Conservation (phyloP, 306 rosid species). For the Geum urbanum region DNA sequence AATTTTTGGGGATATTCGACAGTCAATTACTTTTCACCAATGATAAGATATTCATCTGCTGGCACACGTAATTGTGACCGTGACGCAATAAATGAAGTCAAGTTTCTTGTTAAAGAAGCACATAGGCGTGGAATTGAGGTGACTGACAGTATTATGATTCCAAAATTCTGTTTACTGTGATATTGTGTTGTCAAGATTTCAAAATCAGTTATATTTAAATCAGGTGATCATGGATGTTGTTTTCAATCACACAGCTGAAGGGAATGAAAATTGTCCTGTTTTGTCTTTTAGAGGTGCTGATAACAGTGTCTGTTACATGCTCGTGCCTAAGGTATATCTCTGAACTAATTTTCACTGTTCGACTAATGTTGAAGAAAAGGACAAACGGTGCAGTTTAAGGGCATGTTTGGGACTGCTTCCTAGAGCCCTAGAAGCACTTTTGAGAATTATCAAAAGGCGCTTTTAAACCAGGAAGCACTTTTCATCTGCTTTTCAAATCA, state of each 20-base stretch:
- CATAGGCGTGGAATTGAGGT: conserved; percentile 98
- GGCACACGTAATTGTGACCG: conserved; percentile 70
- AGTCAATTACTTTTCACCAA: conserved; percentile 85
- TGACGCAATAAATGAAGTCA: conserved; percentile 76
- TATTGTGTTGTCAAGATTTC: conserved; percentile 6
- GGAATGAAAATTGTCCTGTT: conserved; percentile 88
- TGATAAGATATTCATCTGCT: conserved; percentile 85
- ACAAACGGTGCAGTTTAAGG: background rate
- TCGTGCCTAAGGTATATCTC: conserved; percentile 79
- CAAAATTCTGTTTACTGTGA: conserved; percentile 9
- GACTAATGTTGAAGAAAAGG: background rate
- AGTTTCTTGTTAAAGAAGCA: conserved; percentile 80
- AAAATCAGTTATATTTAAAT: conserved; percentile 26
- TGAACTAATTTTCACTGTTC: background rate
- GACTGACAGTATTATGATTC: conserved; percentile 18
- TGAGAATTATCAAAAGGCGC: too few relatives aligned
- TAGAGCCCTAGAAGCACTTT: too few relatives aligned
- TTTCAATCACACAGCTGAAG: conserved; percentile 99
- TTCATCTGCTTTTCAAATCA: too few relatives aligned
- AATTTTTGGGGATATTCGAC: conserved; percentile 99
- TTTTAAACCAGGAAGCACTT: too few relatives aligned
- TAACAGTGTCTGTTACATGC: conserved; percentile 81
- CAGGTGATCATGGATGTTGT: conserved; percentile 99
- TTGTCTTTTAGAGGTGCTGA: conserved; percentile 92
- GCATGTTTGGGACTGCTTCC: too few relatives aligned